A percentile compares a stretch with the other conserved stretches of the same genome.
phyloP scores from a whole-genome alignment of 805 yeast species.

The Teunomyces funiuensis region DNA sequence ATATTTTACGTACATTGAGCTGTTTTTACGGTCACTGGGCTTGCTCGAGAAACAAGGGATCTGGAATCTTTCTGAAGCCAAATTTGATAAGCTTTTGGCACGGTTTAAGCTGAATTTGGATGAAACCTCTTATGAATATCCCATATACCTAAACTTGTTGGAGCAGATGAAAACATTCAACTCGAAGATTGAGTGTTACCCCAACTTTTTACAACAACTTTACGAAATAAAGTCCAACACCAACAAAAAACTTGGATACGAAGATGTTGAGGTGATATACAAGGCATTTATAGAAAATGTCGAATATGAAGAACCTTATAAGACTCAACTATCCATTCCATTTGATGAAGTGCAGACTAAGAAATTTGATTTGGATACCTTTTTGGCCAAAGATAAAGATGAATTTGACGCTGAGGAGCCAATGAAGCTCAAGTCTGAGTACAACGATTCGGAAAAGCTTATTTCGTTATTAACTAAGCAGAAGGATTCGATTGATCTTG shows the following conservation, averaged over 20 bases:
- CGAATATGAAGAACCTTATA: constrained; percentile 14
- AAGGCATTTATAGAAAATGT: constrained; percentile 18
- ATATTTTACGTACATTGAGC: constrained; percentile 8
- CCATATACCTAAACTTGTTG: constrained; percentile 11
- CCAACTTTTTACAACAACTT: constrained; percentile 19
- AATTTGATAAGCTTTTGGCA: constrained; percentile 13
- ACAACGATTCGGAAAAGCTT: constrained; percentile 19
- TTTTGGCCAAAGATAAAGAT: constrained; percentile 10
- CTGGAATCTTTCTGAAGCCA: constrained; percentile 13
- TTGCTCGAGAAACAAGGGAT: constrained; percentile 8
- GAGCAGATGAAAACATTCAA: constrained; percentile 16
- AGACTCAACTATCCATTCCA: constrained; percentile 5
- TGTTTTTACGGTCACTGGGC: constrained; percentile 7
- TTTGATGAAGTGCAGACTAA: constrained; percentile 11
- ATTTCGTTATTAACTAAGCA: constrained; percentile 16
- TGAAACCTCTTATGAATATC: constrained; percentile 11
- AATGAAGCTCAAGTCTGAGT: constrained; percentile 6
- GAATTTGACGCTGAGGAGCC: constrained; percentile 1
- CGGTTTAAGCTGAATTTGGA: constrained; percentile 7
- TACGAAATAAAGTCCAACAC: constrained; percentile 14
- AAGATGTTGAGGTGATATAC: constrained; percentile 19
- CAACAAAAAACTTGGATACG: constrained; percentile 8
- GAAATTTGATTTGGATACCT: constrained; percentile 22
- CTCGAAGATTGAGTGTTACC: constrained; percentile 19
- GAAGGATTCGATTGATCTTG: constrained; percentile 9